A percentile compares a stretch with the other conserved stretches of the same genome.
phyloP scores from a whole-genome alignment of 2,329 filamentous ascomycete genomes.

The Stromatinia cepivora region DNA sequence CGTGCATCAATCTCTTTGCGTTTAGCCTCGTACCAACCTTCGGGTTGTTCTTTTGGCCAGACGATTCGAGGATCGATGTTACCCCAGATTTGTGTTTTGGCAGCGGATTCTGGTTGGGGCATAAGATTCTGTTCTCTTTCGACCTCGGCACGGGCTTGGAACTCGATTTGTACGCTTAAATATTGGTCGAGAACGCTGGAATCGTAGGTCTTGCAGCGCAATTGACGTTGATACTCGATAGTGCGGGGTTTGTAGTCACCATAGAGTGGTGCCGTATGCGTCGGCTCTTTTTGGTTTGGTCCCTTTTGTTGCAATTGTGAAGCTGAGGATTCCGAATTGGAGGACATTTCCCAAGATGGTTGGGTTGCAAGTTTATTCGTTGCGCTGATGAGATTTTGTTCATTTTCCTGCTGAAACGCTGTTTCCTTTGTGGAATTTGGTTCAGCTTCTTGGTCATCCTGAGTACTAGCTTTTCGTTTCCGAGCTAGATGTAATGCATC shows the following conservation, averaged over 20 bases:
- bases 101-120: slow-evolving; percentile 4
- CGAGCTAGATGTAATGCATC: neutral
- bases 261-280: slow-evolving; percentile 11
- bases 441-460: neutral
- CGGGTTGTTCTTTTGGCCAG: slow-evolving; percentile 47
- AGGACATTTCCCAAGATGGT: neutral
- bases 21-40: slow-evolving; percentile 51
- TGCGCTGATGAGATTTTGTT: neutral
- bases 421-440: neutral
- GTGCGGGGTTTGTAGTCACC: slow-evolving; percentile 19
- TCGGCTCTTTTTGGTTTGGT: neutral
- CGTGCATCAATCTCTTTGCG: slow-evolving; percentile 52
- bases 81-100: slow-evolving; percentile 44
- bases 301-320: neutral
- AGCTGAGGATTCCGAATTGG: neutral
- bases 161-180: slow-evolving; percentile 15
- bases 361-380: neutral
- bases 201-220: slow-evolving; percentile 19
- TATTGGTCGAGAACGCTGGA: slow-evolving; percentile 24
- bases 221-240: slow-evolving; percentile 21
- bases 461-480: neutral
- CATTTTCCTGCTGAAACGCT: neutral
- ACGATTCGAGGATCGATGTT: slow-evolving; percentile 54
- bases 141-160: slow-evolving; percentile 5
- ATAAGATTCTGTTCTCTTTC: slow-evolving; percentile 23